A percentile compares a stretch with the other conserved stretches of the same genome.
Evolutionary conservation across 352 stramenopile genomes (phyloP).

Genomic region (Phytophthora meadii): DNA sequence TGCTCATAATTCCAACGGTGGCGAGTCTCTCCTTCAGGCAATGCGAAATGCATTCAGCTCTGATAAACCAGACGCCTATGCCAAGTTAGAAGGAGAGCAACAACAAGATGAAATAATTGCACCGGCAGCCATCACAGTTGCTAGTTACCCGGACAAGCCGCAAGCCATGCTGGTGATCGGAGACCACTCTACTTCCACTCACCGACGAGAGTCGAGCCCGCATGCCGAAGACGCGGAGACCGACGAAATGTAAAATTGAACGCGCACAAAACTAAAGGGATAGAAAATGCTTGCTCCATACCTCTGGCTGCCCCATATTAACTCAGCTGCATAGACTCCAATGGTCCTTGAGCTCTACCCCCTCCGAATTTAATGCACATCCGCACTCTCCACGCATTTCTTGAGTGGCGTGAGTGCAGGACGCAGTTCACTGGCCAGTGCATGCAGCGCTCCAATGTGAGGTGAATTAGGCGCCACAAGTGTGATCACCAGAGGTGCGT

Average conservation of each 20-base stretch:
- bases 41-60: slow-evolving; percentile 15
- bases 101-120: slow-evolving; percentile 24
- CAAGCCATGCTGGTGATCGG: slow-evolving; percentile 29
- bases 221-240: slow-evolving; percentile 6
- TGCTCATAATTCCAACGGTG: slow-evolving; percentile 10
- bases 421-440: slow-evolving; percentile 62
- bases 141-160: slow-evolving; percentile 28
- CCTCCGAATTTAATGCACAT: slow-evolving; percentile 58
- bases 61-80: not conserved
- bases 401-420: slow-evolving; percentile 73
- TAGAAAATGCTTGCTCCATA: slow-evolving; percentile 22
- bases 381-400: slow-evolving; percentile 73
- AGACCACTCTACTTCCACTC: slow-evolving; percentile 18
- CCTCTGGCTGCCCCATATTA: slow-evolving; percentile 16
- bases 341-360: not conserved
- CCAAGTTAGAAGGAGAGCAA: not conserved
- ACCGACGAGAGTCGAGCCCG: slow-evolving; percentile 20
- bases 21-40: slow-evolving; percentile 17
- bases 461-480: slow-evolving; percentile 71
- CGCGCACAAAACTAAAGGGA: slow-evolving; percentile 17
- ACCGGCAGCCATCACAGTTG: slow-evolving; percentile 28
- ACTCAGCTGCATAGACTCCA: slow-evolving; percentile 15
- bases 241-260: slow-evolving; percentile 29
- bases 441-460: slow-evolving; percentile 65
- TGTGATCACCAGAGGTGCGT: slow-evolving; percentile 79